phyloP scores from a whole-genome alignment of 139 green algal species.

The Coelastrella sp. region DNA sequence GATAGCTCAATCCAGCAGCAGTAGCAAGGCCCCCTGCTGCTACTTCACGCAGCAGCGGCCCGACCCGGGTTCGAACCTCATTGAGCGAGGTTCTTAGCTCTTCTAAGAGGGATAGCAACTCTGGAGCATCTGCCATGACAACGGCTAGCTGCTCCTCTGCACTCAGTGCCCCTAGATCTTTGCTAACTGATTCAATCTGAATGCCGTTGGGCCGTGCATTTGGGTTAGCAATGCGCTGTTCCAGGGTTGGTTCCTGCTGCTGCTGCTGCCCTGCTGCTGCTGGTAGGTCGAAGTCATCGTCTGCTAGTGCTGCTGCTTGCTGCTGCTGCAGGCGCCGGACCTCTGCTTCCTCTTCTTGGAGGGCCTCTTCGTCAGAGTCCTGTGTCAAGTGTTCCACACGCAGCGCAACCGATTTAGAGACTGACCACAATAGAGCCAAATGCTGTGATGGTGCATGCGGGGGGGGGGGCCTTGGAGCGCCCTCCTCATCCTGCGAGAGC shows the following conservation, averaged over 20 bases:
- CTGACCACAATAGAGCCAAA: too few relatives aligned
- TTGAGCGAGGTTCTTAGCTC: slow-evolving; percentile 71
- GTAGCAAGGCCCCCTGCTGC: slow-evolving; percentile 81
- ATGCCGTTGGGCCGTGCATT: neutral
- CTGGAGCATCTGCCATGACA: slow-evolving; percentile 82
- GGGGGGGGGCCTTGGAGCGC: too few relatives aligned
- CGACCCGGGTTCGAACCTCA: slow-evolving; percentile 52
- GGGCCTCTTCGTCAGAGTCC: slow-evolving; percentile 82
- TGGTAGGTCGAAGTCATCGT: slow-evolving; percentile 78
- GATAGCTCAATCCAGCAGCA: slow-evolving; percentile 90
- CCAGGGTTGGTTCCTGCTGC: slow-evolving; percentile 32
- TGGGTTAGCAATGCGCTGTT: too few relatives aligned
- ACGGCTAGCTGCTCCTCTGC: slow-evolving; percentile 62
- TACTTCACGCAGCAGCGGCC: slow-evolving; percentile 84
- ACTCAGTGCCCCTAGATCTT: slow-evolving; percentile 54
- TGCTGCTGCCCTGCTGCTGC: slow-evolving; percentile 41
- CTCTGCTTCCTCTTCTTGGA: slow-evolving; percentile 81
- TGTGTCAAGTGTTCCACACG: slow-evolving; percentile 1
- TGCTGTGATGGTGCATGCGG: too few relatives aligned
- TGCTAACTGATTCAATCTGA: slow-evolving; percentile 67
- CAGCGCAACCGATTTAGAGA: too few relatives aligned
- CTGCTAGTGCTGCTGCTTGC: slow-evolving; percentile 62
- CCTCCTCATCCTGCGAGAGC: too few relatives aligned
- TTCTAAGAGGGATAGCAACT: slow-evolving; percentile 84
- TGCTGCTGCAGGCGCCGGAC: slow-evolving; percentile 77